Percentiles rank a stretch among this genome's conserved stretches.
Conservation (phyloP, 2,329 filamentous ascomycete genomes). For the Aspergillus phoenicis region DNA sequence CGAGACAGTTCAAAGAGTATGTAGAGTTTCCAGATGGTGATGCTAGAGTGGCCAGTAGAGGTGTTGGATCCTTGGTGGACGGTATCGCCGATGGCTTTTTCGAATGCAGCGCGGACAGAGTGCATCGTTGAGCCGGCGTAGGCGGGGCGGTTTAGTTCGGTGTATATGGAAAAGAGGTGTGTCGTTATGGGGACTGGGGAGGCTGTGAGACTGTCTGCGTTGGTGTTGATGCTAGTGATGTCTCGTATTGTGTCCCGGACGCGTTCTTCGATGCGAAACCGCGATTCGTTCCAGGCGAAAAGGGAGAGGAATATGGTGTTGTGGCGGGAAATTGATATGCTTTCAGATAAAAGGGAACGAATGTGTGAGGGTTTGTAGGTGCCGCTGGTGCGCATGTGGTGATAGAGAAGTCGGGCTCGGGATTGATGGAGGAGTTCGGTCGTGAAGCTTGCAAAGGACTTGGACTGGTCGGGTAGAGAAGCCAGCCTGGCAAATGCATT, state of each 20-base stretch:
- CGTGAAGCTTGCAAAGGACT: constrained; percentile 34
- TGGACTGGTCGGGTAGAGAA: constrained; percentile 45
- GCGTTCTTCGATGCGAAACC: constrained; percentile 73
- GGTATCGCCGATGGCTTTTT: constrained; percentile 50
- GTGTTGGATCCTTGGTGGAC: constrained; percentile 7
- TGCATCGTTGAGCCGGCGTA: constrained; percentile 52
- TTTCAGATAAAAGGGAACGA: constrained; percentile 62
- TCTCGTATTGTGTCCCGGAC: constrained; percentile 66
- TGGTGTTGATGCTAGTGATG: constrained; percentile 28
- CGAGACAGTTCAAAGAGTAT: constrained; percentile 52
- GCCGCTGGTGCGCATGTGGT: constrained; percentile 64
- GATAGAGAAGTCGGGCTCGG: constrained; percentile 65
- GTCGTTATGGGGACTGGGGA: constrained; percentile 44
- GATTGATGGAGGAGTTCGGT: constrained; percentile 70
- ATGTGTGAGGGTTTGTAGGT: constrained; percentile 70
- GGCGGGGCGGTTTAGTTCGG: constrained; percentile 53
- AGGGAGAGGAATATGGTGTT: constrained; percentile 77
- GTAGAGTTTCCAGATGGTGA: constrained; percentile 56
- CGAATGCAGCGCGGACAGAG: constrained; percentile 58
- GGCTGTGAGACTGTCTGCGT: constrained; percentile 38
- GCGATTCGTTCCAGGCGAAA: constrained; percentile 72
- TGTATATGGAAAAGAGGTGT: constrained; percentile 59
- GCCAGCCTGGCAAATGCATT: constrained; percentile 49
- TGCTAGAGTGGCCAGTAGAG: constrained; percentile 38
- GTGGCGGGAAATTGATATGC: constrained; percentile 66